Base-by-base conservation (phyloP, 345 rosid species). In the Aquilaria malaccensis region DNA sequence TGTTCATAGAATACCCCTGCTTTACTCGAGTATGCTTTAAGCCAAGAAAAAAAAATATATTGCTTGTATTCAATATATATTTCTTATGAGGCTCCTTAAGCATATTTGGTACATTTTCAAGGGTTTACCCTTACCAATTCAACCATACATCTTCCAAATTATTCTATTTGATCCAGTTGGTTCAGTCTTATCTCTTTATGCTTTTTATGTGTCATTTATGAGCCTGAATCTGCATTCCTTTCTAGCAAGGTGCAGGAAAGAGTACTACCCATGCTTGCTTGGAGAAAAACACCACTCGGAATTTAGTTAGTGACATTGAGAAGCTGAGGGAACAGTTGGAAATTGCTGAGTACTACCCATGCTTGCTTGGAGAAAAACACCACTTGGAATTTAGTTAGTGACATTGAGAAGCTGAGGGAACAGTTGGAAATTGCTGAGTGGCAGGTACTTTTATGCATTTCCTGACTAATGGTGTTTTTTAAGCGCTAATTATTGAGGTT, bases 211-310 rank as follows among this genome's bases (percentile, higher is more conserved):
- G 33, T 15, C 33, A 33, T 32, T 52, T 55, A 22, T 63, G 55
- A 51, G 22, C 22, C 22, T 22, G 22, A 22, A 22, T 53, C 30
- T 13, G 11, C 58, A n/a, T 69, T 22, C 47, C 48, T 62, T 57
- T 61, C 32, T 33, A 93, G 96, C 76, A 96, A 67, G 97, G 96
- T 69, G 96, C 97, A 5, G 98, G 98, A 64, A 93, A 83, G 79
- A 93, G 97, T 76, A 83, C 85, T 30, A 97, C 97, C 32, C 96
- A 93, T 84, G 98, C 22, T 22, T 22, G 22, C 22, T 22, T 22
- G 22, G 22, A 22, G 22, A 22, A 22, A 22, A 22, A 22, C 22
- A 22, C 22, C 22, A 22, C 22, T 22, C 1, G 22, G 22, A 22
- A 22, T 22, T 22, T 22, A 22, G 22, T 22, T 22, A 22, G 22